These are phyloP conservation scores for Pholiota microspora DNA, from an alignment of 768 basidiomycete genomes.

Conservation along the genomic window DNA sequence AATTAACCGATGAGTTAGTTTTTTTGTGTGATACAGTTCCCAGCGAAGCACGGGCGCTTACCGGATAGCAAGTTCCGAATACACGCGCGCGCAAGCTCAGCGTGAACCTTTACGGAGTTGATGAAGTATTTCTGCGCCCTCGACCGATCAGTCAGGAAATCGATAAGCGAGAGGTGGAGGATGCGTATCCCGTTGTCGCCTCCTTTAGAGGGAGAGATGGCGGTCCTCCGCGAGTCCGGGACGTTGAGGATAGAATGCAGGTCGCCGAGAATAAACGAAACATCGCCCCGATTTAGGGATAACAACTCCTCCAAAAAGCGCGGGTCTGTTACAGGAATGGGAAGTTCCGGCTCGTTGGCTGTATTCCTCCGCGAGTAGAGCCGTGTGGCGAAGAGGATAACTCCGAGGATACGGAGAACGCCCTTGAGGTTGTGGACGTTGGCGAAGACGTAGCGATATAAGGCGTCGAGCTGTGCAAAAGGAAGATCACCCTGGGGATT, in stretches of 20 bases:
- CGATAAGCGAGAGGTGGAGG: slow-evolving; percentile 23
- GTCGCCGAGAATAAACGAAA: slow-evolving; percentile 22
- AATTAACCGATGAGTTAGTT: background rate
- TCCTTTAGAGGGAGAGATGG: slow-evolving; percentile 9
- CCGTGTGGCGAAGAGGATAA: slow-evolving; percentile 19
- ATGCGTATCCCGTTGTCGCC: slow-evolving; percentile 22
- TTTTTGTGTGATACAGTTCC: background rate
- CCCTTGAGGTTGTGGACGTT: slow-evolving; percentile 23
- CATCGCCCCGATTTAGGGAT: slow-evolving; percentile 24
- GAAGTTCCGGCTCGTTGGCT: slow-evolving; percentile 16
- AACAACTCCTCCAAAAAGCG: slow-evolving; percentile 25
- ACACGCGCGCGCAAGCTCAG: slow-evolving; percentile 25
- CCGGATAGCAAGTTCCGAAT: slow-evolving; percentile 22
- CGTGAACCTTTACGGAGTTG: slow-evolving; percentile 26
- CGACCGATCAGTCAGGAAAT: slow-evolving; percentile 26
- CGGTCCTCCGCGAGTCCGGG: slow-evolving; percentile 17
- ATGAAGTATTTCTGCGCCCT: slow-evolving; percentile 25
- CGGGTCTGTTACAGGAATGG: slow-evolving; percentile 24
- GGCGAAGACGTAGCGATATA: slow-evolving; percentile 23
- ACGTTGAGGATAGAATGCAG: slow-evolving; percentile 25
- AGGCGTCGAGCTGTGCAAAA: slow-evolving; percentile 24
- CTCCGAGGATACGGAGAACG: slow-evolving; percentile 24
- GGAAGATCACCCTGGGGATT: slow-evolving; percentile 20
- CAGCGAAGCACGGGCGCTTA: slow-evolving; percentile 7
- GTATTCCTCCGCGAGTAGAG: slow-evolving; percentile 12